These are phyloP conservation scores for Thielaviopsis punctulata DNA, from an alignment of 2,329 filamentous ascomycete genomes.

Conservation along the genomic window DNA sequence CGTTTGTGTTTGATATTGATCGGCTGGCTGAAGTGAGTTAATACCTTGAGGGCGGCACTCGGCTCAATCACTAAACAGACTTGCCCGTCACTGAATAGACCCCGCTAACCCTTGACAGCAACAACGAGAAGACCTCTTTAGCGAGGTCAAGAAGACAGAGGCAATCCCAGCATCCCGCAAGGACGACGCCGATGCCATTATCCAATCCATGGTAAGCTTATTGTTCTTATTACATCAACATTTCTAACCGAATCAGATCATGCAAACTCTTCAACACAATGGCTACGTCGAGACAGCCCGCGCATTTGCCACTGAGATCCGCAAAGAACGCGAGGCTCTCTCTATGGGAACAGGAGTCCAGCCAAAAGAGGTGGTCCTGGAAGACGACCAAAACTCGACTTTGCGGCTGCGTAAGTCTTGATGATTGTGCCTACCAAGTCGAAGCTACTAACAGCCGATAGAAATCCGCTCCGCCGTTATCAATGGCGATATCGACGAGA, in stretches of 20 bases:
- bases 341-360: constrained; percentile 35
- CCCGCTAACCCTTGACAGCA: not conserved
- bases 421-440: not conserved
- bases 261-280: constrained; percentile 86
- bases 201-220: not conserved
- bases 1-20: constrained; percentile 66
- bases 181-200: not conserved
- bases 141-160: not conserved
- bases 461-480: constrained; percentile 76
- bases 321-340: constrained; percentile 53
- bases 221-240: not conserved
- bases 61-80: not conserved
- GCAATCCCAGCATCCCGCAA: not conserved
- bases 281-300: constrained; percentile 87
- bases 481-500: constrained; percentile 80
- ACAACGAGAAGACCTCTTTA: not conserved
- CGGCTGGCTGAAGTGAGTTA: constrained; percentile 54
- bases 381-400: constrained; percentile 72
- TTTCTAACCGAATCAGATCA: constrained; percentile 25
- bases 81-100: not conserved
- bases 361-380: constrained; percentile 42
- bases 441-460: constrained; percentile 20
- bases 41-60: no score
- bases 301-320: constrained; percentile 71
- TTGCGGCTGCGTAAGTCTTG: constrained; percentile 61